These are phyloP conservation scores for Alternaria ethzedia DNA, from an alignment of 2,329 filamentous ascomycete genomes.

Conservation along the genomic window DNA sequence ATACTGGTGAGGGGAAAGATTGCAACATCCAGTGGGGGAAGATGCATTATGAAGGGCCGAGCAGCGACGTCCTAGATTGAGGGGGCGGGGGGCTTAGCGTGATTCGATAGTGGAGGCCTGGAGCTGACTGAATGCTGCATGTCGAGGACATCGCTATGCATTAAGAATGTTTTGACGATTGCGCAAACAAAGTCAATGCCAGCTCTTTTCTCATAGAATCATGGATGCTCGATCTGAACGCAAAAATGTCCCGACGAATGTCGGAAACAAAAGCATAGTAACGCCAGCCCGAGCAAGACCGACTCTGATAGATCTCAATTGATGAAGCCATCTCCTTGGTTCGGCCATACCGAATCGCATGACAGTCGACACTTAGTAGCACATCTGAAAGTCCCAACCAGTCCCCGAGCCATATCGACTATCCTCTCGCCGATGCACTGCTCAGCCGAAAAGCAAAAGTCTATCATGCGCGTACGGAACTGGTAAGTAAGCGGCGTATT, in stretches of 20 bases:
- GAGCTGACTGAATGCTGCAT: constrained; percentile 23
- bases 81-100: constrained; percentile 24
- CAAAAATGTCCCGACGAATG: constrained; percentile 4
- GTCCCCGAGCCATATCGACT: constrained; percentile 20
- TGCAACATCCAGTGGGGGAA: constrained; percentile 44
- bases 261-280: constrained; percentile 10
- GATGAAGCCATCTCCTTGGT: constrained; percentile 14
- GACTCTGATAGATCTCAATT: constrained; percentile 10
- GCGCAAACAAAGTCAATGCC: neutral
- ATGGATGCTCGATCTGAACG: neutral
- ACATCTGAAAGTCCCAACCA: constrained; percentile 8
- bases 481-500: constrained; percentile 20
- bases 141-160: constrained; percentile 21
- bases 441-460: constrained; percentile 25
- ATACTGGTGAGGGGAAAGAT: constrained; percentile 43
- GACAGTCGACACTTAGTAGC: constrained; percentile 14
- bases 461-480: constrained; percentile 23
- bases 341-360: constrained; percentile 10
- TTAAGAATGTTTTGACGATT: constrained; percentile 13
- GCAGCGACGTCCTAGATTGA: constrained; percentile 14
- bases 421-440: constrained; percentile 21
- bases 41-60: constrained; percentile 43
- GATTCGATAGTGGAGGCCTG: constrained; percentile 13
- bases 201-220: neutral
- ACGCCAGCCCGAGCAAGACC: constrained; percentile 31